Evolutionary conservation across 2,329 filamentous ascomycete genomes (phyloP).

Genomic region (Parasarocladium wereldwijsianum): DNA sequence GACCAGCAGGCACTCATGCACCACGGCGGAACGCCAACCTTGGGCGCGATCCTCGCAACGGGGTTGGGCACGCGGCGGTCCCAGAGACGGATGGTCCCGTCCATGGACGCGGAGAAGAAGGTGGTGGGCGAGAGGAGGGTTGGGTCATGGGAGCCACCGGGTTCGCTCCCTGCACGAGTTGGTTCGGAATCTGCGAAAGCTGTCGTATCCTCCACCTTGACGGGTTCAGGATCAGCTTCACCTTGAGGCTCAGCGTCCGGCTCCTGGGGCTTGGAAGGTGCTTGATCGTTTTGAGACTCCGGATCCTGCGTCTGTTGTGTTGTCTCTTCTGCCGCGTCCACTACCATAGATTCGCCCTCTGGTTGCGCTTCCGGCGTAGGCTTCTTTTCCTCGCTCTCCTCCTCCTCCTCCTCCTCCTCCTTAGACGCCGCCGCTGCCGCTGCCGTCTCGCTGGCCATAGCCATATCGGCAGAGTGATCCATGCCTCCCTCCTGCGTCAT

Average conservation of each 20-base stretch:
- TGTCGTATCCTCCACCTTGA: constrained; percentile 18
- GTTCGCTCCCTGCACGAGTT: too few relatives aligned
- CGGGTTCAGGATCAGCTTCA: constrained; percentile 8
- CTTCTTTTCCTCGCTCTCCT: constrained; percentile 3
- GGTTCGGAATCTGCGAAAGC: too few relatives aligned
- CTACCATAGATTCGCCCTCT: constrained; percentile 14
- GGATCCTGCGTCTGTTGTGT: constrained; percentile 1
- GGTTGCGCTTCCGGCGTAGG: constrained; percentile 14
- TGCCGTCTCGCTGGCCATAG: constrained; percentile 17
- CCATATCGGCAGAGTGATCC: constrained; percentile 27
- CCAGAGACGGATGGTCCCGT: constrained; percentile 87
- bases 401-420: constrained; percentile 7
- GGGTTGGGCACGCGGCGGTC: constrained; percentile 65
- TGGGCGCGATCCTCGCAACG: constrained; percentile 63
- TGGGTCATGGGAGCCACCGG: constrained; percentile 29
- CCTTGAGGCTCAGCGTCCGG: constrained; percentile 6
- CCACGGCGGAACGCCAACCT: constrained; percentile 75
- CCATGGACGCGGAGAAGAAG: constrained; percentile 78
- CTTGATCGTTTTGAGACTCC: background rate
- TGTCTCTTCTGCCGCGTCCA: constrained; percentile 9
- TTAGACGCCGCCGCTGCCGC: constrained; percentile 2
- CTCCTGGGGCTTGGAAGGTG: background rate
- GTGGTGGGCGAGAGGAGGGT: constrained; percentile 56
- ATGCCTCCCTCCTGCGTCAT: constrained; percentile 24
- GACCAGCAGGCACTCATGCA: constrained; percentile 97